Conservation (phyloP, 208 protist genomes). For the Leishmania major region DNA sequence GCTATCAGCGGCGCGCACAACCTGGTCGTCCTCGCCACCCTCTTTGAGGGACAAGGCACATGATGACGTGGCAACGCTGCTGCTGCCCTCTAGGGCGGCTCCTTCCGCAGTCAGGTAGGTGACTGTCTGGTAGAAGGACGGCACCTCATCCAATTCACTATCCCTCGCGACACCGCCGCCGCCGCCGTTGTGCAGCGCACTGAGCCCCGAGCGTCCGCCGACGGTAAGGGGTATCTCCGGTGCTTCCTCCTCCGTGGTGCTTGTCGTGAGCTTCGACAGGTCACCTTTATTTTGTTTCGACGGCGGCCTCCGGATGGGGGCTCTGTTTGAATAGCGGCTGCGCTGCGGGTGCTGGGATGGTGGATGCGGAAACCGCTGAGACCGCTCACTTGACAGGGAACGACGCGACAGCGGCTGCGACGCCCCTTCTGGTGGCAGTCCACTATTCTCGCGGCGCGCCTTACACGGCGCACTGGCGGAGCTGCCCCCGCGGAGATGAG, state of each 20-base stretch:
- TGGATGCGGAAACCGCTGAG: background rate
- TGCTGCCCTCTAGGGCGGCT: background rate
- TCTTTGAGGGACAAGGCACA: background rate
- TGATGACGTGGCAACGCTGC: background rate
- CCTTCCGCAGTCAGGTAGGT: conserved; percentile 7
- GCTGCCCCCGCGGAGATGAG: background rate
- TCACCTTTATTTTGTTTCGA: background rate
- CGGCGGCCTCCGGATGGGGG: background rate
- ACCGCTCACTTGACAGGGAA: background rate
- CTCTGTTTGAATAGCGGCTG: background rate
- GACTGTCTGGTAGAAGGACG: conserved; percentile 26
- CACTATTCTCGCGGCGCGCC: background rate
- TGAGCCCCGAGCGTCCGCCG: background rate
- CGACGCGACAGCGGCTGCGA: background rate
- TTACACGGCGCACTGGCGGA: conserved; percentile 8
- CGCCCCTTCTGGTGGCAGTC: background rate
- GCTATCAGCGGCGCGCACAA: background rate
- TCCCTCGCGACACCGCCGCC: background rate
- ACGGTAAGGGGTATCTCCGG: background rate
- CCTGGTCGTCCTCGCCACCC: background rate
- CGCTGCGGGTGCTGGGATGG: background rate
- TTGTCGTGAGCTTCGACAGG: background rate
- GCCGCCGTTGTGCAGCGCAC: background rate
- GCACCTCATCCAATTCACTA: background rate
- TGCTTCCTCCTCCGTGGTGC: background rate